Evolutionary conservation across 1,284 basidiomycete genomes (phyloP).

Genomic region (Afroboletus lepidellus): DNA sequence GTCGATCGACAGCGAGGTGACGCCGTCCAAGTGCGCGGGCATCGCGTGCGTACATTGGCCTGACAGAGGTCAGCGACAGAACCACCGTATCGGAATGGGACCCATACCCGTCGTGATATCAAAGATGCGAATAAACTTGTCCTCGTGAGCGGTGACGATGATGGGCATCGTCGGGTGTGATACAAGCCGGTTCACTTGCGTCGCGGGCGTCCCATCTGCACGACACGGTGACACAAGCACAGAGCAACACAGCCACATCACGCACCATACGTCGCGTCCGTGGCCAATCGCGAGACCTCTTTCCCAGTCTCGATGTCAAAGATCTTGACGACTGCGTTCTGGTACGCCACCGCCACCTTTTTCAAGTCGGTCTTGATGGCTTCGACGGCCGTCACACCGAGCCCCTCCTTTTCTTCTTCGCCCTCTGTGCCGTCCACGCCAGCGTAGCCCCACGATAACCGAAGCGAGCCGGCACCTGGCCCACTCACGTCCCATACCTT

Average conservation of each 20-base stretch:
- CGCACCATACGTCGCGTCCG: slow-evolving; percentile 71
- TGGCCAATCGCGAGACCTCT: slow-evolving; percentile 68
- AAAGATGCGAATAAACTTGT: slow-evolving; percentile 90
- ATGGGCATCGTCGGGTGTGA: slow-evolving; percentile 91
- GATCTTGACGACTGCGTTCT: slow-evolving; percentile 86
- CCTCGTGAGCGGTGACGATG: slow-evolving; percentile 90
- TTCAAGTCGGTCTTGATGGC: slow-evolving; percentile 76
- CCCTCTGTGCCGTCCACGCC: slow-evolving; percentile 61
- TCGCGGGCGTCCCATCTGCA: slow-evolving; percentile 65
- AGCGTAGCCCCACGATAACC: slow-evolving; percentile 76
- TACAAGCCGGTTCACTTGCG: slow-evolving; percentile 87
- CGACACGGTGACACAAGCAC: not conserved
- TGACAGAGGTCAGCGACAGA: slow-evolving; percentile 29
- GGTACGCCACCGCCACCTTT: slow-evolving; percentile 88
- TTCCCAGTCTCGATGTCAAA: slow-evolving; percentile 87
- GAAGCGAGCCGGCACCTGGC: slow-evolving; percentile 55
- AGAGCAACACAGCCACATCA: slow-evolving; percentile 12
- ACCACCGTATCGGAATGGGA: not conserved
- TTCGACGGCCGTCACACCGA: slow-evolving; percentile 80
- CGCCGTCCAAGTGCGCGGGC: slow-evolving; percentile 87
- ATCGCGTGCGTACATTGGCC: slow-evolving; percentile 87
- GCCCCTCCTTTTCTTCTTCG: slow-evolving; percentile 45
- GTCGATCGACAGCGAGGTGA: slow-evolving; percentile 89
- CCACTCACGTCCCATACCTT: slow-evolving; percentile 90
- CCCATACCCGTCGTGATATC: slow-evolving; percentile 78